phyloP scores from a whole-genome alignment of 352 stramenopile species.

The Aphanomyces euteiches region DNA sequence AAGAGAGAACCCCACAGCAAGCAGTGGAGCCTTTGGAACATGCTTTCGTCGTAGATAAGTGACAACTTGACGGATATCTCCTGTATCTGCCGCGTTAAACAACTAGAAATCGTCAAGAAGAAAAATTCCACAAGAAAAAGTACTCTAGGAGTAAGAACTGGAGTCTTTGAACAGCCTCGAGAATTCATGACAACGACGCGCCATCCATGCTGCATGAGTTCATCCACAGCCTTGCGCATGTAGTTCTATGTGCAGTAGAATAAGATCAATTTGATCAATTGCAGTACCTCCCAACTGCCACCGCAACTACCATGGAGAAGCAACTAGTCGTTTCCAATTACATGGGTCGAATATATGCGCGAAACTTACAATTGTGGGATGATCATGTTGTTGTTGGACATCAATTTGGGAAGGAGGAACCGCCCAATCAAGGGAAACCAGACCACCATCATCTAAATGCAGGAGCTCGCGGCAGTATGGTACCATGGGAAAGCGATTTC shows the following conservation, averaged over 20 bases:
- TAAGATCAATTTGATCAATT: background rate
- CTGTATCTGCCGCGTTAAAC: slow-evolving; percentile 67
- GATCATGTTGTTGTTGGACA: slow-evolving; percentile 2
- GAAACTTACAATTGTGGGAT: slow-evolving; percentile 26
- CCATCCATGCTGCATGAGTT: slow-evolving; percentile 45
- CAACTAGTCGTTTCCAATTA: slow-evolving; percentile 42
- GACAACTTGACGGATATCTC: slow-evolving; percentile 53
- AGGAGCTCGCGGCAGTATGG: slow-evolving; percentile 59
- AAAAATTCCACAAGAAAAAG: background rate
- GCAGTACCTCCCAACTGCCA: slow-evolving; percentile 39
- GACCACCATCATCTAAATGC: slow-evolving; percentile 56
- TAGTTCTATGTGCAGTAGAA: slow-evolving; percentile 39
- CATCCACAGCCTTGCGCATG: slow-evolving; percentile 47
- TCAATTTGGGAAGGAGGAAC: slow-evolving; percentile 34
- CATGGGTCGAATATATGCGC: slow-evolving; percentile 37
- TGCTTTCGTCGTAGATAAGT: slow-evolving; percentile 36
- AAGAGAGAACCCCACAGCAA: slow-evolving; percentile 66
- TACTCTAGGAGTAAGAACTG: slow-evolving; percentile 42
- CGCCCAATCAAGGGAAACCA: slow-evolving; percentile 76
- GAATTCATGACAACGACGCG: slow-evolving; percentile 74
- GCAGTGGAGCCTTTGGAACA: slow-evolving; percentile 30
- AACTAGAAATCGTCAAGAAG: slow-evolving; percentile 34
- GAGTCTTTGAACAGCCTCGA: slow-evolving; percentile 59
- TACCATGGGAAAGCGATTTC: slow-evolving; percentile 33
- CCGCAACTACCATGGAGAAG: slow-evolving; percentile 57